phyloP scores from a whole-genome alignment of 129 eudicot genomes.

The Pseudognaphalium luteoalbum region DNA sequence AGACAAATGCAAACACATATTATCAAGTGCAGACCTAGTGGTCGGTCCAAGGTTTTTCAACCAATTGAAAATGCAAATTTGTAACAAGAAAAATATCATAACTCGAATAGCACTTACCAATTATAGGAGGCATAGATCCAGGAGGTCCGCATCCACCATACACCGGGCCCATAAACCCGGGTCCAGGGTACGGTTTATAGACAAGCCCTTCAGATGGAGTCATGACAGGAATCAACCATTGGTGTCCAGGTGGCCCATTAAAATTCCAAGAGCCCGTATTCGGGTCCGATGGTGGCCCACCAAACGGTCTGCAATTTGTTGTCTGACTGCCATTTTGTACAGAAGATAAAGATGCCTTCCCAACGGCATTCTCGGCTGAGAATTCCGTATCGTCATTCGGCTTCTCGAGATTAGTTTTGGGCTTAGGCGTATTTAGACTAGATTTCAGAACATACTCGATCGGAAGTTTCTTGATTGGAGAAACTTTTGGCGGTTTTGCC shows the following conservation, averaged over 20 bases:
- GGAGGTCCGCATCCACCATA: slow-evolving; percentile 64
- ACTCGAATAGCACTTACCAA: slow-evolving; percentile 27
- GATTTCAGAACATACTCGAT: slow-evolving; percentile 51
- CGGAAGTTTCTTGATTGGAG: slow-evolving; percentile 56
- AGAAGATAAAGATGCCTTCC: slow-evolving; percentile 54
- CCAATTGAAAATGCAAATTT: too few species aligned
- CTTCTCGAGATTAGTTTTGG: slow-evolving; percentile 42
- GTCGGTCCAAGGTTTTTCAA: background rate
- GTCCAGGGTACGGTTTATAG: slow-evolving; percentile 85
- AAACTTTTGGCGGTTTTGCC: slow-evolving; percentile 50
- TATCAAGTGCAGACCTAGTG: background rate
- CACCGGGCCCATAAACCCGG: slow-evolving; percentile 49
- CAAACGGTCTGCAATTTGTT: slow-evolving; percentile 39
- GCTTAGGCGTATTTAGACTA: slow-evolving; percentile 36
- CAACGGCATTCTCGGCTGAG: slow-evolving; percentile 83
- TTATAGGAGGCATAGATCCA: slow-evolving; percentile 44
- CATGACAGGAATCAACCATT: slow-evolving; percentile 92
- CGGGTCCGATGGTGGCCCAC: slow-evolving; percentile 46
- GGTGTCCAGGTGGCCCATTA: slow-evolving; percentile 66
- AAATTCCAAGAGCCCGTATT: slow-evolving; percentile 53
- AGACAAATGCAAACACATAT: background rate
- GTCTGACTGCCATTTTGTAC: slow-evolving; percentile 55
- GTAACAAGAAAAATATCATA: background rate
- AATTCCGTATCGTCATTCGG: slow-evolving; percentile 52
- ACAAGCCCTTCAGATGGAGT: slow-evolving; percentile 94